Evolutionary conservation across 2,329 filamentous ascomycete species (phyloP), one percentile per base, ranked within the genome.

Genomic region (Lojkania enalia): DNA sequence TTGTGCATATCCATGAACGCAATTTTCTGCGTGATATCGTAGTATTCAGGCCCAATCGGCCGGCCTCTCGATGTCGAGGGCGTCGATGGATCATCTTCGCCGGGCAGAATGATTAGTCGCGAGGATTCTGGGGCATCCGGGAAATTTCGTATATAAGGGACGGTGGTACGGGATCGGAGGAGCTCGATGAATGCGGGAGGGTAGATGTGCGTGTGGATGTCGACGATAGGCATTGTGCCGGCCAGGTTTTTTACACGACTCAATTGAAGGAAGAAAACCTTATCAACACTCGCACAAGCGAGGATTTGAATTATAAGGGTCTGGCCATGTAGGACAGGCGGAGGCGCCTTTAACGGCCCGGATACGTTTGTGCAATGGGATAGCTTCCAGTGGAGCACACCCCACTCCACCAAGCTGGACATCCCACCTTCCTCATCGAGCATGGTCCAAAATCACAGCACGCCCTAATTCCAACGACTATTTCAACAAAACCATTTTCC

Each of bases 1-100:
- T 75, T 75, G 71, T 96, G 91, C 13, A 78, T 81, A 66, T 90
- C 79, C 91, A 96, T 96, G 73, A 96, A 96, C 37, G 82, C 78
- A 12, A 96, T 77, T 64, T 96, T 96, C 57, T 88, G 79, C 13
- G 77, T 73, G 46, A 95, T 84, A 33, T 89, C 88, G 51, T 85
- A 88, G 76, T 92, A 96, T 60, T 91, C 88, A 1, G 83, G 77
- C 16, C 90, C 92, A 32, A 96, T 82, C 3, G 91, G 90, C 3
- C 91, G 84, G 27, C 90, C 91, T 2, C 88, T 85, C 6, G 82
- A 79, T 7, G 69, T 71, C 11, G 67, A 70, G 1, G 70, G 69
- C 33, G 78, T 81, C 15, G 75, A 73, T 2, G 77, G 67, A 18
- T 78, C 70, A 63, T 84, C 77, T 55, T 81, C 74, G 39, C 76